A percentile compares a stretch with the other conserved stretches of the same genome.
These are phyloP conservation scores for Coffea eugenioides DNA, from an alignment of 257 asterid species.

Conservation along the genomic window DNA sequence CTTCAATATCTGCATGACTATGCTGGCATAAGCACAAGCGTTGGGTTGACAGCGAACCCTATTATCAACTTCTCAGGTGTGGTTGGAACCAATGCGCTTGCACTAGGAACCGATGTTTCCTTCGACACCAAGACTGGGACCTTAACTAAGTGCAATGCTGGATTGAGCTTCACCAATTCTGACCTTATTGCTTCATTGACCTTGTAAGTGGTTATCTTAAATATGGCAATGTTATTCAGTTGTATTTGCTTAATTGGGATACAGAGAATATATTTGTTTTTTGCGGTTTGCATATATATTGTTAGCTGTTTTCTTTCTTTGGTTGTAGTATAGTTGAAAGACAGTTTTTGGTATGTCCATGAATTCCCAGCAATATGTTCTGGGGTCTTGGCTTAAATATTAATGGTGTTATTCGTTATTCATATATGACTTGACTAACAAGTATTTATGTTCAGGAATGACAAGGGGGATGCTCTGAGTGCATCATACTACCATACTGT, in stretches of 20 bases:
- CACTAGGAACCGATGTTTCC: slow-evolving; percentile 46
- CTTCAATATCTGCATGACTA: slow-evolving; percentile 48
- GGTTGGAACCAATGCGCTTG: slow-evolving; percentile 36
- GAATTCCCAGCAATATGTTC: neutral
- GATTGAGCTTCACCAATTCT: slow-evolving; percentile 42
- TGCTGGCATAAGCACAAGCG: slow-evolving; percentile 41
- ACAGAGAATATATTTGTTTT: neutral
- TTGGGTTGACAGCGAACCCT: slow-evolving; percentile 56
- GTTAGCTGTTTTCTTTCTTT: neutral
- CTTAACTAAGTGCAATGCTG: slow-evolving; percentile 42
- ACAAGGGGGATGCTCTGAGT: slow-evolving; percentile 44
- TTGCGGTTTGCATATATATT: neutral
- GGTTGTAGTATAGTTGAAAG: neutral
- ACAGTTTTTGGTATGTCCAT: neutral
- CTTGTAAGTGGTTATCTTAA: slow-evolving; percentile 30
- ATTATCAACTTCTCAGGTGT: slow-evolving; percentile 47
- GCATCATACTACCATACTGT: slow-evolving; percentile 54
- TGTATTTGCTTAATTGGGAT: neutral
- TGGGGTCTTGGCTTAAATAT: neutral
- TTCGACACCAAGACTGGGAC: slow-evolving; percentile 45
- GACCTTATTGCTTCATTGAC: slow-evolving; percentile 50
- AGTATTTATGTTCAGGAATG: slow-evolving; percentile 29
- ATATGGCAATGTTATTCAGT: neutral
- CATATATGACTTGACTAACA: neutral
- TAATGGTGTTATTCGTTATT: no score